A percentile compares a stretch with the other conserved stretches of the same genome.
Conservation (phyloP, 1,284 basidiomycete species). For the Puccinia sorghi region DNA sequence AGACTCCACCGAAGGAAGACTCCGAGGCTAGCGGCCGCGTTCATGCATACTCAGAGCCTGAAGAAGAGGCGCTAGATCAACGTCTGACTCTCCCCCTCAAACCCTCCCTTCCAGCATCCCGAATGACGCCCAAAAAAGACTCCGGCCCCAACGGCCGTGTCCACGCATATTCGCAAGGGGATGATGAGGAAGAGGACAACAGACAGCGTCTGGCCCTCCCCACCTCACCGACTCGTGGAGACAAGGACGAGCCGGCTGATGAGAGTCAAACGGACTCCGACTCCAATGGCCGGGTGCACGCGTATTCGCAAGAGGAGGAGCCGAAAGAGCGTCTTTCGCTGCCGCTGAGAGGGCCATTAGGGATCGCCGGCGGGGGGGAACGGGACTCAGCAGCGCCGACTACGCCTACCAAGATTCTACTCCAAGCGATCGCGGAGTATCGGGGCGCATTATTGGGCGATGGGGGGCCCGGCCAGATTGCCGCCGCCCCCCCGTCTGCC, state of each 20-base stretch:
- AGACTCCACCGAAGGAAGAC: too few relatives aligned
- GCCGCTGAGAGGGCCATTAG: neutral
- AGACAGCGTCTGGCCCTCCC: neutral
- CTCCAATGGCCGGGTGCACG: neutral
- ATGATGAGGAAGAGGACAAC: neutral
- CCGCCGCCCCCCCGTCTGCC: neutral
- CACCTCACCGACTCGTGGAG: too few relatives aligned
- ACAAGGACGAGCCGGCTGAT: too few relatives aligned
- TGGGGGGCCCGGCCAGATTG: too few relatives aligned
- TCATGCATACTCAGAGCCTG: too few relatives aligned
- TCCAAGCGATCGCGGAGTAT: conserved; percentile 9
- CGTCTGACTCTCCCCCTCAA: too few relatives aligned
- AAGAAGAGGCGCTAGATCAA: too few relatives aligned
- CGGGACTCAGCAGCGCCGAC: neutral
- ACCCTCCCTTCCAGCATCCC: too few relatives aligned
- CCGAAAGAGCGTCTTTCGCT: neutral
- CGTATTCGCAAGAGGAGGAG: neutral
- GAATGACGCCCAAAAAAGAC: neutral
- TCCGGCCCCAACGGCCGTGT: neutral
- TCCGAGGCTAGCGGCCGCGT: too few relatives aligned
- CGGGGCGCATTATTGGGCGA: neutral
- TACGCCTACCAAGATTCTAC: neutral
- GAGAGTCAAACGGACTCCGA: neutral
- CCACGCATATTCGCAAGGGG: neutral
- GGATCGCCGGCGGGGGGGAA: neutral